Base-by-base conservation (phyloP, 179 eudicot genomes). In the Carnegiea gigantea region DNA sequence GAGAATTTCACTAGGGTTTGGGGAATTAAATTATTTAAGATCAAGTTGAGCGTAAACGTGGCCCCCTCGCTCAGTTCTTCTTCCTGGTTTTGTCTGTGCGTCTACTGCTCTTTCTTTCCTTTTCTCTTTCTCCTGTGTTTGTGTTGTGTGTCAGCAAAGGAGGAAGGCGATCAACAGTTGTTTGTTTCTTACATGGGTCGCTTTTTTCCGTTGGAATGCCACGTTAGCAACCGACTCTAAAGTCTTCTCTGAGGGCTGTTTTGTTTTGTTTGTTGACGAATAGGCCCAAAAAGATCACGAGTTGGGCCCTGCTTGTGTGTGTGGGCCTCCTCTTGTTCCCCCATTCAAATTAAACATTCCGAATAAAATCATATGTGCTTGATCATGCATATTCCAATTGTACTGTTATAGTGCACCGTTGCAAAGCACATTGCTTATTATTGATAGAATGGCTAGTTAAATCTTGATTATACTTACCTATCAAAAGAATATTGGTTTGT, bases 161-260 rank as follows among this genome's bases (percentile, higher is more conserved):
- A 3, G 30, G 72, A 68, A 49, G 81, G 59, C 67, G 49, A 60
- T 33, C 62, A 54, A 77, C 65, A 79, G 62, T 62, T 21, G 21
- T 6, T 62, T 62, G 71, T 38, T 77, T 60, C 38, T 62, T 15
- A 54, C 2, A 23, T 21, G 28, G 13, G 28, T n/a, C 13, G 70
- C 36, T 49, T 43, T 51, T 83, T 68, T 14, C 40, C 28, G 53
- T 73, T 82, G 23, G 75, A 59, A 30, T 74, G 85, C 82, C 82
- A 83, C 82, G 36, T 78, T 64, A 64, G 82, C 81, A 73, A 70
- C 74, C n/a, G 81, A 79, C 54, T 62, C 70, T 24, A 21, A 9
- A n/a, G 1, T 28, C 30, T 28, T 28, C 30, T 28, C 30, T 28
- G 1, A 28, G 30, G 1, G 30, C 30, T 28, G 30, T 28, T 28